A percentile compares a stretch with the other conserved stretches of the same genome.
Evolutionary conservation across 2,329 filamentous ascomycete species (phyloP).

Genomic region (Aspergillus eucalypticola): DNA sequence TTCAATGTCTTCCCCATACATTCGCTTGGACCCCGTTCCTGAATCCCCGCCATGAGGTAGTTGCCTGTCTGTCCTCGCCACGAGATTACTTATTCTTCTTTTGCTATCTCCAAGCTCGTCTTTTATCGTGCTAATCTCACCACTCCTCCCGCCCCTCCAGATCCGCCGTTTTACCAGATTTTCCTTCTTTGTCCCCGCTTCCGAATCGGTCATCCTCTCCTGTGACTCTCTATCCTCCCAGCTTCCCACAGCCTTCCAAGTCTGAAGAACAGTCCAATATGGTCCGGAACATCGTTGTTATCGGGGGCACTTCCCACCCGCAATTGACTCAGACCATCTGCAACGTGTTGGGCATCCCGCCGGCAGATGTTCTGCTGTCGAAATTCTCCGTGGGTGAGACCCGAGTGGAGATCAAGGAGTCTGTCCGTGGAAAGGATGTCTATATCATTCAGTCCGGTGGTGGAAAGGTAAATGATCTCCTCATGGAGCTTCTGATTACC

Average conservation of each 20-base stretch:
- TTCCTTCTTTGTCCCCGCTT: slow-evolving; percentile 28
- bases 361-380: slow-evolving; percentile 76
- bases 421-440: slow-evolving; percentile 95
- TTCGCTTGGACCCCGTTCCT: slow-evolving; percentile 23
- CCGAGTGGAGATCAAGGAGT: slow-evolving; percentile 92
- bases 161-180: slow-evolving; percentile 31
- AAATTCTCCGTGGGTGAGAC: slow-evolving; percentile 97
- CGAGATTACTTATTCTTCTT: slow-evolving; percentile 13
- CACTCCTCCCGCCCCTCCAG: slow-evolving; percentile 30
- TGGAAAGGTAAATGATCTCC: slow-evolving; percentile 90
- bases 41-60: slow-evolving; percentile 39
- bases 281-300: slow-evolving; percentile 93
- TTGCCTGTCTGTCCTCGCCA: slow-evolving; percentile 23
- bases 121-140: slow-evolving; percentile 23
- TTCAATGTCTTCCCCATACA: slow-evolving; percentile 24
- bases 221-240: slow-evolving; percentile 17
- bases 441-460: slow-evolving; percentile 96
- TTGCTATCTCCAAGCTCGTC: slow-evolving; percentile 10
- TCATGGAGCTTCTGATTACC: slow-evolving; percentile 96
- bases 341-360: slow-evolving; percentile 82
- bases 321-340: slow-evolving; percentile 83
- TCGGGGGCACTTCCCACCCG: slow-evolving; percentile 91
- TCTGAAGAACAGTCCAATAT: slow-evolving; percentile 50
- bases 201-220: slow-evolving; percentile 18
- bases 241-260: slow-evolving; percentile 17